These are phyloP conservation scores for Yarrowia hollandica DNA, from an alignment of 805 yeast species.

Conservation along the genomic window DNA sequence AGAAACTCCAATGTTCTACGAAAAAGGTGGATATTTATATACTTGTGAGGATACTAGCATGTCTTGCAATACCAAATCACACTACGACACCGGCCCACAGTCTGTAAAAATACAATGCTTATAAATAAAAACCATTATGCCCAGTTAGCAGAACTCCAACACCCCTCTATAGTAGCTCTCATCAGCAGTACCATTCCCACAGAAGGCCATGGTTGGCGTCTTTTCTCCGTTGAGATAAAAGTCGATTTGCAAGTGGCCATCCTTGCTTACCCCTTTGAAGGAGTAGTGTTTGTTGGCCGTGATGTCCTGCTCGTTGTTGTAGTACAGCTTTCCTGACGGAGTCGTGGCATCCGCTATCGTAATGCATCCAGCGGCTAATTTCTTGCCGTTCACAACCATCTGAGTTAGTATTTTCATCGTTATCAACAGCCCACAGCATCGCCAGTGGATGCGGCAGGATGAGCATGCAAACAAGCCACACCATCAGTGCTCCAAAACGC, in stretches of 20 bases:
- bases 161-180: conserved; percentile 33
- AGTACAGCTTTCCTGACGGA: conserved; percentile 34
- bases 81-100: background rate
- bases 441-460: no score
- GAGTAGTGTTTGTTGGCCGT: conserved; percentile 32
- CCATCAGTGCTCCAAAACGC: no score
- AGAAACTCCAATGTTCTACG: background rate
- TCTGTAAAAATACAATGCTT: conserved; percentile 22
- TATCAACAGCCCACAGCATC: no score
- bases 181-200: conserved; percentile 29
- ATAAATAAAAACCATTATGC: background rate
- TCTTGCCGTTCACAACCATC: conserved; percentile 35
- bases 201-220: conserved; percentile 31
- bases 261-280: conserved; percentile 32
- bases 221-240: conserved; percentile 32
- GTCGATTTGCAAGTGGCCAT: conserved; percentile 31
- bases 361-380: conserved; percentile 31
- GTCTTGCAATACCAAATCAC: background rate
- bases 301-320: conserved; percentile 34
- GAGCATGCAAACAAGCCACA: no score
- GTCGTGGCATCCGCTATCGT: conserved; percentile 23
- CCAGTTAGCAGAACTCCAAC: conserved; percentile 34
- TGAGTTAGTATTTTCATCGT: conserved; percentile 32
- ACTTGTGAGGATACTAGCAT: background rate
- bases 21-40: conserved; percentile 15